Evolutionary conservation across 192 early-diverging fungal genomes (phyloP).

Genomic region (Oehlia diaphana): DNA sequence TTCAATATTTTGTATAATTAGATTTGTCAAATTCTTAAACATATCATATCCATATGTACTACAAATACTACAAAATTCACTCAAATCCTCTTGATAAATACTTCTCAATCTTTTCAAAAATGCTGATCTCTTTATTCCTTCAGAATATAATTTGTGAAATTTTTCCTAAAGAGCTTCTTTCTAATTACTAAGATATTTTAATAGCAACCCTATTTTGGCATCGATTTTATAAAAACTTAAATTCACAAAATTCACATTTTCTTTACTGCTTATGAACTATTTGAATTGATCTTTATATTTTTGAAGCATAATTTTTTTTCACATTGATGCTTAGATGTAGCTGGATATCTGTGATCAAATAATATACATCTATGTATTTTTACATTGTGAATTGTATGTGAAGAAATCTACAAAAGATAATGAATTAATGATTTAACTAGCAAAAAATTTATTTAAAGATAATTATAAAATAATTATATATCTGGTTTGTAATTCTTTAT

Average conservation of each 20-base stretch:
- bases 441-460: neutral
- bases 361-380: neutral
- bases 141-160: neutral
- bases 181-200: neutral
- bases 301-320: neutral
- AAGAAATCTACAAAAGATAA: neutral
- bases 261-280: neutral
- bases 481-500: neutral
- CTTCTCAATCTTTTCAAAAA: neutral
- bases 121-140: neutral
- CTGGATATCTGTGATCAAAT: neutral
- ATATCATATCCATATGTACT: constrained; percentile 1
- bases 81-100: neutral
- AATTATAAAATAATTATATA: neutral
- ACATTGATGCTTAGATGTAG: neutral
- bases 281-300: neutral
- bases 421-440: neutral
- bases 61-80: neutral
- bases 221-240: constrained; percentile 1
- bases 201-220: neutral
- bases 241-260: constrained; percentile 6
- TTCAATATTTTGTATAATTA: neutral
- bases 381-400: neutral
- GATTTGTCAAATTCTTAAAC: neutral
- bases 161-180: neutral